Evolutionary conservation across 176 grass and related monocot species (phyloP).

Genomic region (Lolium rigidum): DNA sequence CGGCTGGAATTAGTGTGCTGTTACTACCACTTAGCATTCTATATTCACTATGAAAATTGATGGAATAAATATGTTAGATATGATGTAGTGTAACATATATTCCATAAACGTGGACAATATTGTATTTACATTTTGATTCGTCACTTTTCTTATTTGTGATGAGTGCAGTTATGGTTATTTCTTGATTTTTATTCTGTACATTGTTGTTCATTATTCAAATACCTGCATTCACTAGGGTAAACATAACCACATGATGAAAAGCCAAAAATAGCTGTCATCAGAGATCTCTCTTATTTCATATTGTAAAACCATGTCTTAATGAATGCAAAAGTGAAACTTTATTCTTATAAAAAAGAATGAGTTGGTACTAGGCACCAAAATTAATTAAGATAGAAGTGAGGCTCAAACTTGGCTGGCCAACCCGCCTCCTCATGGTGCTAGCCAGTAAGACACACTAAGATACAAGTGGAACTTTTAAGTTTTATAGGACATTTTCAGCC

Average conservation of each 20-base stretch:
- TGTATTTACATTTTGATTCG: neutral
- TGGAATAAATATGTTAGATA: constrained; percentile 9
- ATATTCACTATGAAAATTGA: constrained; percentile 28
- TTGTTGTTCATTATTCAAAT: neutral
- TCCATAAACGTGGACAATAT: neutral
- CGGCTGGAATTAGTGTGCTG: neutral
- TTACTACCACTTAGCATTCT: constrained; percentile 23
- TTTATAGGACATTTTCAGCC: constrained; percentile 16
- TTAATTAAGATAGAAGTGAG: neutral
- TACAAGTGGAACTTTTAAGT: constrained; percentile 3
- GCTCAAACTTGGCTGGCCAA: neutral
- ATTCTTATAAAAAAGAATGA: neutral
- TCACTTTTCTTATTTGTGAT: neutral
- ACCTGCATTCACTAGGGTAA: constrained; percentile 9
- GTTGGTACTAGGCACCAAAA: neutral
- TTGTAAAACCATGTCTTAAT: constrained; percentile 17
- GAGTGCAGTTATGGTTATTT: neutral
- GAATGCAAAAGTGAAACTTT: constrained; percentile 10
- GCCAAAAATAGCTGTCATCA: neutral
- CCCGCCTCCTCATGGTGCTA: neutral
- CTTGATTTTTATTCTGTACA: neutral
- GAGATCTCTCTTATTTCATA: neutral
- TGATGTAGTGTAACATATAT: constrained; percentile 10
- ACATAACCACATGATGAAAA: constrained; percentile 9
- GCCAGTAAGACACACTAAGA: neutral